phyloP scores from a whole-genome alignment of 2,329 filamentous ascomycete genomes.

The Pleurostoma richardsiae region DNA sequence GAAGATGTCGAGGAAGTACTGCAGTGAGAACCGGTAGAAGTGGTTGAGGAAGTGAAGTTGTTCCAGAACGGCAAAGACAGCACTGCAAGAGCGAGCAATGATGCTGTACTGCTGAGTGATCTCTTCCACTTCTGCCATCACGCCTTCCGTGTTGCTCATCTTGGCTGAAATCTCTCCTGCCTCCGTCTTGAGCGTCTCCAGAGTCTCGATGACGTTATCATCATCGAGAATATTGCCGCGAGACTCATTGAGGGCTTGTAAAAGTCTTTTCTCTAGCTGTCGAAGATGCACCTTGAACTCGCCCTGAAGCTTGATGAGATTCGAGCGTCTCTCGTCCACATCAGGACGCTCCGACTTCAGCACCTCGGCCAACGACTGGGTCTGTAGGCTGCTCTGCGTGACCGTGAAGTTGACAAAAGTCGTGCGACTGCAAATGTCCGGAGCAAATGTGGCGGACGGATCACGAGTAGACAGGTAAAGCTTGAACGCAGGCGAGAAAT shows the following conservation, averaged over 20 bases:
- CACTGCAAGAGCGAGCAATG: conserved; percentile 91
- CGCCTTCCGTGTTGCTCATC: conserved; percentile 93
- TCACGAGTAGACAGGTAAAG: conserved; percentile 93
- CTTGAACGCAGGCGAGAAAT: conserved; percentile 95
- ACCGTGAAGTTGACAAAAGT: conserved; percentile 99
- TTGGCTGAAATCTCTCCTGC: conserved; percentile 93
- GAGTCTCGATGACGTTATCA: conserved; percentile 94
- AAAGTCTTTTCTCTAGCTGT: conserved; percentile 86
- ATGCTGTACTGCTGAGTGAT: conserved; percentile 93
- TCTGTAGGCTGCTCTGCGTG: conserved; percentile 96
- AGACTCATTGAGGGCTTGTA: conserved; percentile 95
- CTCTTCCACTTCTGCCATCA: conserved; percentile 96
- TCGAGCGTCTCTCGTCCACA: conserved; percentile 91
- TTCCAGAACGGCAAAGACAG: conserved; percentile 93
- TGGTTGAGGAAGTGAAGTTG: conserved; percentile 98
- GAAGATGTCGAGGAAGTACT: conserved; percentile 98
- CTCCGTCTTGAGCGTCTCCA: conserved; percentile 97
- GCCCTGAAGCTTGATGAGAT: conserved; percentile 96
- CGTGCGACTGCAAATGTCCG: conserved; percentile 95
- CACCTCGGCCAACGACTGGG: conserved; percentile 94
- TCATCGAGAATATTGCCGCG: conserved; percentile 97
- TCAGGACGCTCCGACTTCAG: conserved; percentile 96
- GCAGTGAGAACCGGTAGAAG: conserved; percentile 98
- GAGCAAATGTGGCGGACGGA: conserved; percentile 90
- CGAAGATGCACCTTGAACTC: conserved; percentile 99